Conservation (phyloP, 2,329 filamentous ascomycete species). For the Trichoderma polysporum region DNA sequence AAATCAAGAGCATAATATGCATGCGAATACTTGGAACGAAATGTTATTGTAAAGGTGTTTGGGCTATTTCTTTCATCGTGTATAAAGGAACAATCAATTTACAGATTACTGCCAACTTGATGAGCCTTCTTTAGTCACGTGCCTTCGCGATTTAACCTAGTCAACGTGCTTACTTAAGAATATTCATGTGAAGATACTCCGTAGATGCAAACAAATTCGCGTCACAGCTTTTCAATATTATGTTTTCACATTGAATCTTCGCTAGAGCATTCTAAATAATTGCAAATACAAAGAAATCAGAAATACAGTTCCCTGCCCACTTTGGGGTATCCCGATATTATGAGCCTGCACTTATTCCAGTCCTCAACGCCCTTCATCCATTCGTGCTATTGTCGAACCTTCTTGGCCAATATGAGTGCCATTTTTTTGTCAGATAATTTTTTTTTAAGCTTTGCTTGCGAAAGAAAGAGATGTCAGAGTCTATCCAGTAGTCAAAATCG, state of each 20-base stretch:
- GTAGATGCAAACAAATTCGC: background rate
- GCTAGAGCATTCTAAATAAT: background rate
- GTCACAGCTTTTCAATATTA: background rate
- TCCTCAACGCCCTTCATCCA: slow-evolving; percentile 11
- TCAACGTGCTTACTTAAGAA: background rate
- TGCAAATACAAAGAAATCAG: slow-evolving; percentile 1
- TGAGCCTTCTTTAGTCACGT: background rate
- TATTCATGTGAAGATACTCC: background rate
- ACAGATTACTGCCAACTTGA: background rate
- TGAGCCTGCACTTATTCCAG: background rate
- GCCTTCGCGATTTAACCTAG: background rate
- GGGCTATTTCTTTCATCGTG: background rate
- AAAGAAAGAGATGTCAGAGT: background rate
- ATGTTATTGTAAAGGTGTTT: no score
- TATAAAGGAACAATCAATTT: background rate
- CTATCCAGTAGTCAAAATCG: slow-evolving; percentile 41
- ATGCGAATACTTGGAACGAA: background rate
- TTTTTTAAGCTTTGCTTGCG: background rate
- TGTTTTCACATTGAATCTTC: background rate
- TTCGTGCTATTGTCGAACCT: background rate
- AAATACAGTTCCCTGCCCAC: slow-evolving; percentile 15
- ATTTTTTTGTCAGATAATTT: background rate
- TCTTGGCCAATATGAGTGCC: background rate
- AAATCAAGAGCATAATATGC: background rate
- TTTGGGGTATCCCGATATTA: slow-evolving; percentile 12